Evolutionary conservation across 495 filamentous ascomycete genomes (phyloP).

Genomic region (Hypoxylon crocopeplum): DNA sequence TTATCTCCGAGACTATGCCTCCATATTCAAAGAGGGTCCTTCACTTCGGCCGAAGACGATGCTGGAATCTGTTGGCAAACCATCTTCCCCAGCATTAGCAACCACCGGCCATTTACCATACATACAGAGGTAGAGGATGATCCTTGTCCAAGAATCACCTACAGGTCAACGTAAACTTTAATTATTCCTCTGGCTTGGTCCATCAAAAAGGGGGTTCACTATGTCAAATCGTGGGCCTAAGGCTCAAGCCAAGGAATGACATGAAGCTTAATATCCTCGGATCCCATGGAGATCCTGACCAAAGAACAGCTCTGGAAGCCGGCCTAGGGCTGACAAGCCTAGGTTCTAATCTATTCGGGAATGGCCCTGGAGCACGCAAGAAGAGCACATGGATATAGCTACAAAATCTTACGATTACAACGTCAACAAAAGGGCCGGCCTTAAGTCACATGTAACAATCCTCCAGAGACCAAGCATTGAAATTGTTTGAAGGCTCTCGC

Average conservation of each 20-base stretch:
- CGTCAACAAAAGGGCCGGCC: not conserved
- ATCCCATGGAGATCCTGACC: not conserved
- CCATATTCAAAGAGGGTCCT: too few relatives aligned
- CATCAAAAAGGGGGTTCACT: too few relatives aligned
- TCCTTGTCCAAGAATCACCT: too few relatives aligned
- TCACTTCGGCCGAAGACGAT: too few relatives aligned
- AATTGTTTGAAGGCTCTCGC: too few relatives aligned
- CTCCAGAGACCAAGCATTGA: too few relatives aligned
- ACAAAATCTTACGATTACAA: not conserved
- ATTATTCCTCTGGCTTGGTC: too few relatives aligned
- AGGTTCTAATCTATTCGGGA: not conserved
- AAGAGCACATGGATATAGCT: not conserved
- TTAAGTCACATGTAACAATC: not conserved
- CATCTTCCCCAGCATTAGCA: too few relatives aligned
- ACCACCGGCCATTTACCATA: too few relatives aligned
- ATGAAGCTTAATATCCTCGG: conserved; percentile 7
- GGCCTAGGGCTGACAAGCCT: not conserved
- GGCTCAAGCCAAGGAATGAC: not conserved
- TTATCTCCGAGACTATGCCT: not conserved
- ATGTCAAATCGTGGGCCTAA: not conserved
- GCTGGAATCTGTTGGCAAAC: too few relatives aligned
- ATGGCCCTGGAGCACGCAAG: not conserved
- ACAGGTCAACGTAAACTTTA: too few relatives aligned
- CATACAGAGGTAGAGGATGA: too few relatives aligned
- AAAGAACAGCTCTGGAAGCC: not conserved